Evolutionary conservation across 257 asterid genomes (phyloP).

Genomic region (Solanum sejunctum): DNA sequence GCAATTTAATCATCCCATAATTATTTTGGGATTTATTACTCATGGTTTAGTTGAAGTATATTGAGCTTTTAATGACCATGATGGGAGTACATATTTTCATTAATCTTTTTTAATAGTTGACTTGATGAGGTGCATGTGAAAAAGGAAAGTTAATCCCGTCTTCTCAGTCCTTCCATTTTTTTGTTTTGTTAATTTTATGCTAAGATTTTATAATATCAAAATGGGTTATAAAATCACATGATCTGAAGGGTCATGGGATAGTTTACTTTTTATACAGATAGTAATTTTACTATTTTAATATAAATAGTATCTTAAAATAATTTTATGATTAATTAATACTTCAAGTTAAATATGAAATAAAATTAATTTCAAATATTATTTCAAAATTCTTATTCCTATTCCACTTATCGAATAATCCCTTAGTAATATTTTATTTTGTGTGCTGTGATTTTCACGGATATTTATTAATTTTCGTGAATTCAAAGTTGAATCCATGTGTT

Average conservation of each 20-base stretch:
- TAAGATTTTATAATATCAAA: not conserved
- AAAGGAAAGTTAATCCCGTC: slow-evolving; percentile 11
- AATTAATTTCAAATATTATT: too few relatives aligned
- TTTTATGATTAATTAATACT: not conserved
- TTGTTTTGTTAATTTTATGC: not conserved
- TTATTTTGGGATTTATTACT: not conserved
- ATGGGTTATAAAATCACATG: not conserved
- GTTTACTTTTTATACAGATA: not conserved
- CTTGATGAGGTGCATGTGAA: slow-evolving; percentile 10
- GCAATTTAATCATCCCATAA: too few relatives aligned
- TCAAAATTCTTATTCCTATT: too few relatives aligned
- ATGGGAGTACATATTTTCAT: not conserved
- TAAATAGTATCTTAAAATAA: not conserved
- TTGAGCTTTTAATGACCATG: not conserved
- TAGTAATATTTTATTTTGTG: too few relatives aligned
- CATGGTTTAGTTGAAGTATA: not conserved
- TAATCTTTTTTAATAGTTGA: slow-evolving; percentile 8
- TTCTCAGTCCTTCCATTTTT: not conserved
- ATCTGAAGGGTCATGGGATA: not conserved
- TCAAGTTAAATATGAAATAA: not conserved
- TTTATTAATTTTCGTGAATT: too few relatives aligned
- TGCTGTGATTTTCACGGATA: too few relatives aligned
- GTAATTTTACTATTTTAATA: not conserved
- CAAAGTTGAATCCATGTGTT: too few relatives aligned
- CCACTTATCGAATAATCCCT: too few relatives aligned